Evolutionary conservation across 148 eudicot genomes (phyloP).

Genomic region (Chenopodium suecicum): DNA sequence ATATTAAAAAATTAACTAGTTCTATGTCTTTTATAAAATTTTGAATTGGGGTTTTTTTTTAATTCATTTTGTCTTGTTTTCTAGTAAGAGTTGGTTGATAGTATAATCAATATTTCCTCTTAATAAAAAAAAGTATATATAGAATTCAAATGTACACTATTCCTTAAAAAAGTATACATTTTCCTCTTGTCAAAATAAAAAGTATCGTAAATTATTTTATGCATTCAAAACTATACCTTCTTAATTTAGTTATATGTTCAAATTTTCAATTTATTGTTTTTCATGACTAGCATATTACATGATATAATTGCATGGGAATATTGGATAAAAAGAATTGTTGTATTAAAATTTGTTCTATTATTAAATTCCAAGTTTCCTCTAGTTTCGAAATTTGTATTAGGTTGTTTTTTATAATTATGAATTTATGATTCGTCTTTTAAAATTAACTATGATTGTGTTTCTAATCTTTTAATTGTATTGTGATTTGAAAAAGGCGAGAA

Average conservation of each 20-base stretch:
- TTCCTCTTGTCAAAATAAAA: too few relatives aligned
- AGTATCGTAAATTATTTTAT: neutral
- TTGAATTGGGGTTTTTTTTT: too few relatives aligned
- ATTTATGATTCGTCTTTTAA: neutral
- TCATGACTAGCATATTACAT: neutral
- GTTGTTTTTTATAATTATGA: neutral
- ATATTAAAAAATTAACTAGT: too few relatives aligned
- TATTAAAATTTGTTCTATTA: too few relatives aligned
- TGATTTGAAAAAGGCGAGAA: conserved; percentile 48
- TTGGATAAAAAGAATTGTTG: neutral
- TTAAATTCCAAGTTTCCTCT: too few relatives aligned
- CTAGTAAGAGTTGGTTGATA: neutral
- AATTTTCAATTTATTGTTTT: neutral
- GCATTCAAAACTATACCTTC: neutral
- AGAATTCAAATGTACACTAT: neutral
- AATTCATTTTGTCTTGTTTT: neutral
- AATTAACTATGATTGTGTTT: neutral
- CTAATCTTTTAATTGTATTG: neutral
- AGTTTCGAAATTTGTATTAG: too few relatives aligned
- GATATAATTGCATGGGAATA: neutral
- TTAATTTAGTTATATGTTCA: neutral
- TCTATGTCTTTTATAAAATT: too few relatives aligned
- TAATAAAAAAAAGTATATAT: neutral
- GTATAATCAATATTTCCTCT: neutral
- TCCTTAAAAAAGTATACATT: too few relatives aligned